These are phyloP conservation scores for Viola odorata DNA, from an alignment of 345 rosid species.

Conservation along the genomic window DNA sequence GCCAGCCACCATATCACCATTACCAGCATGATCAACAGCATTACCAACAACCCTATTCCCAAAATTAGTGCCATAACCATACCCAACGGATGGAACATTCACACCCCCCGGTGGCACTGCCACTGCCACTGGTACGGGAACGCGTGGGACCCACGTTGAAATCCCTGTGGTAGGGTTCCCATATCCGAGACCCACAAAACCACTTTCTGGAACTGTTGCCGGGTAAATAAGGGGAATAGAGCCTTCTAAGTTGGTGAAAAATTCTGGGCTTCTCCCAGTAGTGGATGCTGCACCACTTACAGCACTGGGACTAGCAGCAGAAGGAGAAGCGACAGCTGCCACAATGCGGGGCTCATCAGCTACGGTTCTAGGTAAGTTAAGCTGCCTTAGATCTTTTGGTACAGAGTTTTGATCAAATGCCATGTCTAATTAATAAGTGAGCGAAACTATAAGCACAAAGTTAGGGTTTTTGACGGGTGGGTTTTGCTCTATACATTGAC, in stretches of 20 bases:
- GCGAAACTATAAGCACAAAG: slow-evolving; percentile 12
- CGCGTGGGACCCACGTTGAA: slow-evolving; percentile 33
- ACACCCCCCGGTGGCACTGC: slow-evolving; percentile 37
- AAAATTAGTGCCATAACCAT: slow-evolving; percentile 25
- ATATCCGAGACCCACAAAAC: slow-evolving; percentile 43
- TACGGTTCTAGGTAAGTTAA: slow-evolving; percentile 30
- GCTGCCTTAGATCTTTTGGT: slow-evolving; percentile 42
- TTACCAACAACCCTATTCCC: slow-evolving; percentile 40
- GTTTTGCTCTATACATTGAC: slow-evolving; percentile 10
- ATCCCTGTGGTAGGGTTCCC: slow-evolving; percentile 26
- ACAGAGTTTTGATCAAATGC: slow-evolving; percentile 55
- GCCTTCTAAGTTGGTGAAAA: slow-evolving; percentile 24
- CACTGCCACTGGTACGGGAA: slow-evolving; percentile 26
- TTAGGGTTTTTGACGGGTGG: slow-evolving; percentile 21
- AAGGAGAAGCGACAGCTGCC: slow-evolving; percentile 5
- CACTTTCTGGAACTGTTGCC: slow-evolving; percentile 35
- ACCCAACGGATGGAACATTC: slow-evolving; percentile 32
- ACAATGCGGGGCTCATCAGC: slow-evolving; percentile 50
- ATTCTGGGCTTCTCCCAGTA: slow-evolving; percentile 28
- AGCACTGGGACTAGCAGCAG: slow-evolving; percentile 4
- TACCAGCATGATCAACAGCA: slow-evolving; percentile 41
- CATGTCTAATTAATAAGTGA: slow-evolving; percentile 26
- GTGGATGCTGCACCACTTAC: too few species aligned
- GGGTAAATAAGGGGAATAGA: slow-evolving; percentile 43
- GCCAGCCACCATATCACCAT: slow-evolving; percentile 29